Conservation (phyloP, 225 moss, liverwort and hornwort genomes). For the Marchantia polymorpha region DNA sequence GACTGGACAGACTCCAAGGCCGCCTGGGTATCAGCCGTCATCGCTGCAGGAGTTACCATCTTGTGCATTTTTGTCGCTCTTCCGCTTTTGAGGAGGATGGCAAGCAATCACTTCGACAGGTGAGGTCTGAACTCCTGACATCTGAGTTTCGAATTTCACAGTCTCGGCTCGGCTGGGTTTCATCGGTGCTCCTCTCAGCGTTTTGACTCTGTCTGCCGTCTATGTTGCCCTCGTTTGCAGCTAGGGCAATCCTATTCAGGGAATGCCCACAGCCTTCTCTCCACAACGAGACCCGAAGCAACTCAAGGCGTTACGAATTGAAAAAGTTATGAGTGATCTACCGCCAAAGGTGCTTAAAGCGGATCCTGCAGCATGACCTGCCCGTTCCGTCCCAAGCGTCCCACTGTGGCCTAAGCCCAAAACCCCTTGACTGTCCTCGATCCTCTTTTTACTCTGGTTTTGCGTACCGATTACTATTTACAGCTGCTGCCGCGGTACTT, state of each 20-base stretch:
- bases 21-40: constrained; percentile 49
- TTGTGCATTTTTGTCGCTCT: constrained; percentile 35
- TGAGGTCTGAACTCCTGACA: not conserved
- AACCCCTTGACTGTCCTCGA: too few species aligned
- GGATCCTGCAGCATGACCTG: too few species aligned
- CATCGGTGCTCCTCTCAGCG: not conserved
- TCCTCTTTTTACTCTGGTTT: too few species aligned
- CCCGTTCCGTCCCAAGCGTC: too few species aligned
- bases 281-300: too few species aligned
- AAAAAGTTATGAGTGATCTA: too few species aligned
- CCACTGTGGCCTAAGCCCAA: too few species aligned
- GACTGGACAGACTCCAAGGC: constrained; percentile 59
- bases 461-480: too few species aligned
- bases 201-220: not conserved
- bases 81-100: constrained; percentile 48
- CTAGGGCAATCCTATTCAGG: constrained; percentile 11
- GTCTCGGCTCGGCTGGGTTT: not conserved
- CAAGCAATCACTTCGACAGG: constrained; percentile 47
- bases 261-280: constrained; percentile 9
- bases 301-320: too few species aligned
- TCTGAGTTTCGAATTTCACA: not conserved
- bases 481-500: too few species aligned
- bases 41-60: constrained; percentile 37
- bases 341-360: too few species aligned
- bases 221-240: not conserved